Conservation (phyloP, 1,284 basidiomycete species). For the Schizopora paradoxa region DNA sequence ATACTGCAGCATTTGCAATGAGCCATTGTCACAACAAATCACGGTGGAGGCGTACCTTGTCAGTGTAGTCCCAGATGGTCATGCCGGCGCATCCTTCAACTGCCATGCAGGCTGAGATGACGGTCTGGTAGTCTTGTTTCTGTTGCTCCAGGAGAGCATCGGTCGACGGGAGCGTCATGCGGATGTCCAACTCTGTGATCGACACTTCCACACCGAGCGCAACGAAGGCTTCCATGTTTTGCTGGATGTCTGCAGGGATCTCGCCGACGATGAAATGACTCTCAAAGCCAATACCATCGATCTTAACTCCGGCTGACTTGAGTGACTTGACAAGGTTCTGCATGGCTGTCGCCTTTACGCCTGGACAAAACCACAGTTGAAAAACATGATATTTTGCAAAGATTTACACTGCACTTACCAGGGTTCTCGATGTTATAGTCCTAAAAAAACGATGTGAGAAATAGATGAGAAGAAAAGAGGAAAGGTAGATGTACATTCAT, state of each 20-base stretch:
- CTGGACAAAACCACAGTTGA: constrained; percentile 9
- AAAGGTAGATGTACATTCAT: too few species aligned
- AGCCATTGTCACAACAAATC: background rate
- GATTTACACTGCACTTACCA: constrained; percentile 4
- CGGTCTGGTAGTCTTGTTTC: constrained; percentile 40
- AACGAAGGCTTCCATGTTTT: constrained; percentile 40
- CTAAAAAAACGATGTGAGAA: too few species aligned
- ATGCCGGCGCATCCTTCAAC: constrained; percentile 39
- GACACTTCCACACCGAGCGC: constrained; percentile 48
- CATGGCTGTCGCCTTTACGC: constrained; percentile 40
- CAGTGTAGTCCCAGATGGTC: constrained; percentile 46
- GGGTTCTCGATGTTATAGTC: constrained; percentile 31
- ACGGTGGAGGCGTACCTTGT: constrained; percentile 26
- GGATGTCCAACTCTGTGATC: constrained; percentile 49
- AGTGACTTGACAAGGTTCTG: constrained; percentile 39
- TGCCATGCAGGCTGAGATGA: constrained; percentile 38
- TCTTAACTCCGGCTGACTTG: constrained; percentile 35
- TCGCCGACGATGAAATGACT: constrained; percentile 45
- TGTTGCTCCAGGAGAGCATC: constrained; percentile 41
- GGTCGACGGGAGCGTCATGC: constrained; percentile 47
- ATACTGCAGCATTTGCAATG: constrained; percentile 6
- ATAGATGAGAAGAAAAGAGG: too few species aligned
- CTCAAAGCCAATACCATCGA: constrained; percentile 46
- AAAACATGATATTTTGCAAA: background rate
- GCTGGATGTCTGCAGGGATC: constrained; percentile 33